Evolutionary conservation across 495 filamentous ascomycete species (phyloP).

Genomic region (Hypoxylon fuscum): DNA sequence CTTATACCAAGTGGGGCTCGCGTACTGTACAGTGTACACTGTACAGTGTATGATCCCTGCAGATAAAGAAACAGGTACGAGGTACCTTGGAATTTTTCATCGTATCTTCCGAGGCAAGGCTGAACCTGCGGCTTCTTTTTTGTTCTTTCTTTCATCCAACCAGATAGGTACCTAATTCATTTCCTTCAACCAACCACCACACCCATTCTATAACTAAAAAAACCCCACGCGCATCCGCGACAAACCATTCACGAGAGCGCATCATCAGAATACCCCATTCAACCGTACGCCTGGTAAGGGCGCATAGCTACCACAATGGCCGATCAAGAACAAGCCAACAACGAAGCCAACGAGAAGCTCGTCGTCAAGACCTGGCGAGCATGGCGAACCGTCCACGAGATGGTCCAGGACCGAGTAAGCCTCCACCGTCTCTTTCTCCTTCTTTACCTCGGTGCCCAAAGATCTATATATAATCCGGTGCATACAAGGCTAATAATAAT

Average conservation of each 20-base stretch:
- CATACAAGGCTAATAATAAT: constrained; percentile 20
- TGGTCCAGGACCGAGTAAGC: constrained; percentile 82
- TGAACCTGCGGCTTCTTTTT: constrained; percentile 25
- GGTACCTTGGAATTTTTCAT: constrained; percentile 41
- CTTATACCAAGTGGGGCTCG: neutral
- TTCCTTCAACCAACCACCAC: constrained; percentile 16
- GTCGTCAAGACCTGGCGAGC: constrained; percentile 83
- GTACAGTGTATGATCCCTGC: too few species aligned
- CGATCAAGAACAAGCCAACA: constrained; percentile 59
- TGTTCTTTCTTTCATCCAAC: constrained; percentile 29
- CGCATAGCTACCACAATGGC: constrained; percentile 54
- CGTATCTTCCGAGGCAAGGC: constrained; percentile 33
- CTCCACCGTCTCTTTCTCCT: neutral
- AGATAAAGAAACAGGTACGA: constrained; percentile 26
- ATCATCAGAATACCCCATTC: neutral
- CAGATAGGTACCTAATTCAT: too few species aligned
- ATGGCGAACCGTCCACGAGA: constrained; percentile 86
- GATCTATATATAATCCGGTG: too few species aligned
- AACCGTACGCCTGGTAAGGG: constrained; percentile 10
- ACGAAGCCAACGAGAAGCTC: constrained; percentile 68
- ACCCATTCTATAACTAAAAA: neutral
- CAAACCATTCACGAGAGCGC: neutral
- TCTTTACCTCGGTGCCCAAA: too few species aligned
- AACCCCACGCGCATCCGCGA: constrained; percentile 9
- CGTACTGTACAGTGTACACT: neutral